A percentile compares a stretch with the other conserved stretches of the same genome.
Conservation (phyloP, 768 basidiomycete genomes). For the Suillus plorans region DNA sequence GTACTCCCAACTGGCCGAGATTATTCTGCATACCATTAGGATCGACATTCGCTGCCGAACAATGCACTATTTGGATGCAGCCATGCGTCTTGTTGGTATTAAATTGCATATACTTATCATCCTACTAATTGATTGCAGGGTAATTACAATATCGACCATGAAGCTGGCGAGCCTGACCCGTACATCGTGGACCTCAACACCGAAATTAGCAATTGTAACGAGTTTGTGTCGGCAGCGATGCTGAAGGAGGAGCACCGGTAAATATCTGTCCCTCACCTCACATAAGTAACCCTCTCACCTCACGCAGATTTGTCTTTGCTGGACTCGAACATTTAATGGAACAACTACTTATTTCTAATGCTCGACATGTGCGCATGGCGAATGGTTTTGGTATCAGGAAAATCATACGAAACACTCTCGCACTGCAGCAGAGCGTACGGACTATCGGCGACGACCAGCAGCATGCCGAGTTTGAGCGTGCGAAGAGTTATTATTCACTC, state of each 20-base stretch:
- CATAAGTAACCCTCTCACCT: constrained; percentile 6
- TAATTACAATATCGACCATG: constrained; percentile 78
- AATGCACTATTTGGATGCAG: constrained; percentile 77
- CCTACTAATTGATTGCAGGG: constrained; percentile 50
- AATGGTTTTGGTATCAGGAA: constrained; percentile 83
- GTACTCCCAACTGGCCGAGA: constrained; percentile 84
- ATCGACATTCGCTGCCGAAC: constrained; percentile 85
- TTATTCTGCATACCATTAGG: constrained; percentile 84
- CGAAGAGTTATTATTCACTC: constrained; percentile 78
- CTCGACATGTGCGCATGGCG: constrained; percentile 63
- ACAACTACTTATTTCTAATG: constrained; percentile 73
- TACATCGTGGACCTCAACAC: constrained; percentile 83
- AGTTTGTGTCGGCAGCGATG: constrained; percentile 60
- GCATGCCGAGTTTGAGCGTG: constrained; percentile 70
- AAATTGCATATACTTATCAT: constrained; percentile 1
- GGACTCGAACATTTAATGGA: constrained; percentile 88
- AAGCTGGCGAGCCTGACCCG: constrained; percentile 89
- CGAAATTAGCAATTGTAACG: constrained; percentile 76
- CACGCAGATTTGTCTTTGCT: constrained; percentile 77
- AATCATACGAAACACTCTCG: constrained; percentile 84
- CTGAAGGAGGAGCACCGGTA: constrained; percentile 68
- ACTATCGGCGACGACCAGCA: constrained; percentile 62
- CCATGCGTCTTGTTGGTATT: constrained; percentile 67
- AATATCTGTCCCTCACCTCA: constrained; percentile 25
- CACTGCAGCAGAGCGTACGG: constrained; percentile 89